Conservation (phyloP, 495 filamentous ascomycete genomes). For the Penicillium diatomitis region DNA sequence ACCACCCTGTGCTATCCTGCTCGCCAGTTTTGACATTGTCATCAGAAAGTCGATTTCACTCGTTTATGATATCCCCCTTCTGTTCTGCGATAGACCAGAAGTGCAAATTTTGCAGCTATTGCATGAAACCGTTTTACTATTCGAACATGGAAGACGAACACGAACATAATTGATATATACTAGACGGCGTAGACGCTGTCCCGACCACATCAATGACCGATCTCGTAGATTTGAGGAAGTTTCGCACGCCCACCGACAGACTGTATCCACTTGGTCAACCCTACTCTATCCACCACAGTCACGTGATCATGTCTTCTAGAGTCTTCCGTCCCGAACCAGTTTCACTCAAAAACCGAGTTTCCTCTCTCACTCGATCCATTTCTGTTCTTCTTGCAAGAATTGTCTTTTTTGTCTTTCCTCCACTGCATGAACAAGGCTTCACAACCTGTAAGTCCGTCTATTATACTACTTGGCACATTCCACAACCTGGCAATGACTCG, state of each 20-base stretch:
- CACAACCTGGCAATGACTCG: no score
- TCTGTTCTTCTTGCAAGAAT: conserved; percentile 2
- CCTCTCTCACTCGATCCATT: conserved; percentile 1
- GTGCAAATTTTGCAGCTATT: not conserved
- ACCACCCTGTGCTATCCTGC: no score
- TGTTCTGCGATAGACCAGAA: conserved; percentile 13
- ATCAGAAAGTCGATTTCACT: no score
- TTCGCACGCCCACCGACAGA: not conserved
- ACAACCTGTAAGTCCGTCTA: conserved; percentile 13
- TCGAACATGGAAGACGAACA: no score
- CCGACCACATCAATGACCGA: no score
- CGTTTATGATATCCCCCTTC: conserved; percentile 23
- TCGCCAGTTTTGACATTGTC: no score
- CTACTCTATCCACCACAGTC: conserved; percentile 6
- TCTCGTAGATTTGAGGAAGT: no score
- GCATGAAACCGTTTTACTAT: no score
- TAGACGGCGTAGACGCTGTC: no score
- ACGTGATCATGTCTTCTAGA: conserved; percentile 37
- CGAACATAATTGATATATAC: no score
- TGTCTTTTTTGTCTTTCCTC: conserved; percentile 4
- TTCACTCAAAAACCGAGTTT: conserved; percentile 16
- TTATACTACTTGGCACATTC: no score
- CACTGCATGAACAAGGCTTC: conserved; percentile 1
- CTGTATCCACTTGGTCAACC: not conserved
- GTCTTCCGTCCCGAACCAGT: conserved; percentile 27